phyloP scores from a whole-genome alignment of 345 rosid genomes.

The Eucalyptus brandiana region DNA sequence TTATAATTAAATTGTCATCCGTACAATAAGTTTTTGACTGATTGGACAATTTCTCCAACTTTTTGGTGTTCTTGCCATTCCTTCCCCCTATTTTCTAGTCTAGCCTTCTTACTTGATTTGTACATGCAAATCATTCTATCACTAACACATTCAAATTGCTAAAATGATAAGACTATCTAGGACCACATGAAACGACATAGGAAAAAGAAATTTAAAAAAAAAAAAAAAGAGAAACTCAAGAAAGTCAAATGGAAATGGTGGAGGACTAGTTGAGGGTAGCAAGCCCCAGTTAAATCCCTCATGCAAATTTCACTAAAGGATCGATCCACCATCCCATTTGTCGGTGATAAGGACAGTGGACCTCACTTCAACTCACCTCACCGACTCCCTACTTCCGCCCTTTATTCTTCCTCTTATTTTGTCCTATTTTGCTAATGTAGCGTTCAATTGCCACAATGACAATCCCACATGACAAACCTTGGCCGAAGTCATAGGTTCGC shows the following conservation, averaged over 20 bases:
- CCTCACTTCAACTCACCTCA: not conserved
- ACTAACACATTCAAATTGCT: not conserved
- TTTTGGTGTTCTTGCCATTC: not conserved
- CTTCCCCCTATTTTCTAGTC: not conserved
- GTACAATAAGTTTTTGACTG: not conserved
- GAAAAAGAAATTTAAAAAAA: not conserved
- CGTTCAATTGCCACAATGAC: not conserved
- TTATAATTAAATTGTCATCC: not conserved
- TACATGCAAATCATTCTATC: not conserved
- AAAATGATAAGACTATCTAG: not conserved
- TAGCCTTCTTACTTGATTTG: not conserved
- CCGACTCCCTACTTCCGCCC: not conserved
- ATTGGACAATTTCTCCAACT: not conserved
- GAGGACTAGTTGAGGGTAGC: not conserved
- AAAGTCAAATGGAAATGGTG: not conserved
- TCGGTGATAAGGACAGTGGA: not conserved
- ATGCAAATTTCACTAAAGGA: not conserved
- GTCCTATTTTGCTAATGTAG: not conserved
- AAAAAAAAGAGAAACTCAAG: not conserved
- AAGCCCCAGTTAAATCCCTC: not conserved
- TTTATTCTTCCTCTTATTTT: not conserved
- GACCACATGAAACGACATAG: not conserved
- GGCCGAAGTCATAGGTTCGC: not conserved
- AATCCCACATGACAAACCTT: not conserved
- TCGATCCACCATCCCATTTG: not conserved